Evolutionary conservation across 495 filamentous ascomycete species (phyloP), one percentile per base, ranked within the genome.

Genomic region (Ascodesmis nigricans): DNA sequence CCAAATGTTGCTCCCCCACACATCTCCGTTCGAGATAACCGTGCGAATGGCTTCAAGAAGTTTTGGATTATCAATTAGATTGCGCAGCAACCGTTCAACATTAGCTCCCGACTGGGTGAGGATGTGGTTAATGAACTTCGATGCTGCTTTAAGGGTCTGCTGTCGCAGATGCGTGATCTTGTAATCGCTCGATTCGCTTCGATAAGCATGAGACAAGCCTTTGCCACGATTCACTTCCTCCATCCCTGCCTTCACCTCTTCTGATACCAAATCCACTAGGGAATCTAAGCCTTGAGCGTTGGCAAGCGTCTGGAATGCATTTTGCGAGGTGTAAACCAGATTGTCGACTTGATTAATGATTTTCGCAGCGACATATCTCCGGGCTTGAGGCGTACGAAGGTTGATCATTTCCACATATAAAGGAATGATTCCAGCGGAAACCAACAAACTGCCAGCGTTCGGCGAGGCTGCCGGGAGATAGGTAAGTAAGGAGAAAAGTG

Each of bases 101-200:
- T 79, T 83, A 33, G 76, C 78, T 37, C 73, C 75, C 22, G 67
- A 72, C 52, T 81, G 75, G 6, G 73, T 65, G 77, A 95, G 84
- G 61, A 92, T 72, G 53, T 93, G 83, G 44, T 87, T 80, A 45
- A 91, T 78, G 49, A 95, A 91, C 50, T 90, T 91, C 58, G 93
- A 79, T 29, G 93, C 64, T 70, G 77, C 83, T 40, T 84, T 82
- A 10, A 95, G 62, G 5, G 77, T 78, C 54, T 91, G 78, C 47
- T 95, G 87, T 39, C 87, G 76, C 50, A 78, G 76, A 50, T 74
- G 91, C 0, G 82, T 78, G 36, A 95, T 83, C 42, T 78, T 66
- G 49, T 93, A 99, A 53, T 99, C 90, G 11, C 82, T 75, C 14
- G 74, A 60, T 20, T 73, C 67, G 19, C 78, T 87, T 39, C 78